These are phyloP conservation scores for Coemansia sp. DNA, from an alignment of 192 early-diverging fungal genomes.

Conservation along the genomic window DNA sequence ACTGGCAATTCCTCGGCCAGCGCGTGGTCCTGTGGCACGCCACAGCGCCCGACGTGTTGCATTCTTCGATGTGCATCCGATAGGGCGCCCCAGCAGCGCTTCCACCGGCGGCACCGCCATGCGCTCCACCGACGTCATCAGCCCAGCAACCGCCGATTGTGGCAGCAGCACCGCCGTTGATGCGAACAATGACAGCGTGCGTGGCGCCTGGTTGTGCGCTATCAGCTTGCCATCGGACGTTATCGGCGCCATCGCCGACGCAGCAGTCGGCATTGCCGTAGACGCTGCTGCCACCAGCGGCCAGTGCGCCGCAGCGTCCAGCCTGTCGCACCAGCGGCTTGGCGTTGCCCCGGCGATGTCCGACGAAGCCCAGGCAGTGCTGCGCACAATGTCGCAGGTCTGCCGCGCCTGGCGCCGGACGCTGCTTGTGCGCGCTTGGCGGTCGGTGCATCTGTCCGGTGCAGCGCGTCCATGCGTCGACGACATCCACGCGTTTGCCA, in stretches of 20 bases:
- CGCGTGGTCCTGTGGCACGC: background rate
- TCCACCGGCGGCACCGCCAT: no score
- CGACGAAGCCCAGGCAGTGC: slow-evolving; percentile 13
- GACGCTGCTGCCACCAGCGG: background rate
- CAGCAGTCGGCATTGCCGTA: background rate
- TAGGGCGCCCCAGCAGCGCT: background rate
- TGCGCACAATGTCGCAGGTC: slow-evolving; percentile 27
- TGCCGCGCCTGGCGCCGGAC: slow-evolving; percentile 23
- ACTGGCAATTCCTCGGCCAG: no score
- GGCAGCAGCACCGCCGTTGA: background rate
- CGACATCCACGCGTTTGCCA: slow-evolving; percentile 24
- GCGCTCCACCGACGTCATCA: no score
- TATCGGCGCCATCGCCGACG: slow-evolving; percentile 30
- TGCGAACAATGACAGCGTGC: background rate
- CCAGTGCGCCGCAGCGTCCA: slow-evolving; percentile 1
- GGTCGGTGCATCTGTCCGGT: slow-evolving; percentile 22
- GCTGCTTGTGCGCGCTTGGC: slow-evolving; percentile 27
- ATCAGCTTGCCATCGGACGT: slow-evolving; percentile 38
- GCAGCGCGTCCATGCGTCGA: background rate
- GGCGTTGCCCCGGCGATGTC: slow-evolving; percentile 13
- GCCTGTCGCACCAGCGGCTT: slow-evolving; percentile 6
- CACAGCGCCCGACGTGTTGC: background rate
- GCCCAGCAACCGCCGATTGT: no score
- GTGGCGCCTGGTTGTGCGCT: background rate
- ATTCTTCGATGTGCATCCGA: slow-evolving; percentile 5